Evolutionary conservation across 495 filamentous ascomycete genomes (phyloP).

Genomic region (Xylaria flabelliformis): DNA sequence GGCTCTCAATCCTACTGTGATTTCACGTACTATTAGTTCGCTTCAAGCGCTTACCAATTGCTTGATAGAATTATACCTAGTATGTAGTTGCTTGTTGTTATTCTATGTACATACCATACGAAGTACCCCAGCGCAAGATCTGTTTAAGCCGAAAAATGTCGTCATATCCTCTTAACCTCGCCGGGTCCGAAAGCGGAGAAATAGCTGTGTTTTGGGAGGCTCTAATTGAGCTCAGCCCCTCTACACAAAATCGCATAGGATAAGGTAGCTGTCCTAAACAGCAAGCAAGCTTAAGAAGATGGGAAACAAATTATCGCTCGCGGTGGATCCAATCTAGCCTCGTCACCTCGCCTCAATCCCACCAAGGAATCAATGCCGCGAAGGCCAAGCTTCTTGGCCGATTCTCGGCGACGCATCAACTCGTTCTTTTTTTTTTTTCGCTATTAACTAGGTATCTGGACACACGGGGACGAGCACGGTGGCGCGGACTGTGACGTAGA

Average conservation of each 20-base stretch:
- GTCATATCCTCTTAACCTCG: conserved; percentile 6
- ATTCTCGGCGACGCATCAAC: conserved; percentile 16
- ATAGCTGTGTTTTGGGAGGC: not conserved
- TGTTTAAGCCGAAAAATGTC: not conserved
- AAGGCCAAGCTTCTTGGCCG: conserved; percentile 21
- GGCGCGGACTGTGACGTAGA: not conserved
- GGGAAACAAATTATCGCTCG: not conserved
- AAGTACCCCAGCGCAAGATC: not conserved
- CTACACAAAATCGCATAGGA: not conserved
- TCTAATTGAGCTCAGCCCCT: not conserved
- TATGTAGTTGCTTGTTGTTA: not conserved
- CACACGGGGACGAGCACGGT: not conserved
- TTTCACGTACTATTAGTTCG: not conserved
- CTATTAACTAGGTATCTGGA: not conserved
- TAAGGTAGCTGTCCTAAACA: not conserved
- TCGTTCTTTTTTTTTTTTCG: not conserved
- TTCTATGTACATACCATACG: too few species aligned
- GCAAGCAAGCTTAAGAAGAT: not conserved
- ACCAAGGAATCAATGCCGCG: conserved; percentile 12
- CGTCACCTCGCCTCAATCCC: not conserved
- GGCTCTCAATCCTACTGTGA: not conserved
- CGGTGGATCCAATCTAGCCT: not conserved
- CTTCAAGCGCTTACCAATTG: not conserved
- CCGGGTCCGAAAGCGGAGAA: conserved; percentile 12
- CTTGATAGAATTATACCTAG: not conserved